Evolutionary conservation across 2,329 filamentous ascomycete genomes (phyloP).

Genomic region (Penicillium sp.): DNA sequence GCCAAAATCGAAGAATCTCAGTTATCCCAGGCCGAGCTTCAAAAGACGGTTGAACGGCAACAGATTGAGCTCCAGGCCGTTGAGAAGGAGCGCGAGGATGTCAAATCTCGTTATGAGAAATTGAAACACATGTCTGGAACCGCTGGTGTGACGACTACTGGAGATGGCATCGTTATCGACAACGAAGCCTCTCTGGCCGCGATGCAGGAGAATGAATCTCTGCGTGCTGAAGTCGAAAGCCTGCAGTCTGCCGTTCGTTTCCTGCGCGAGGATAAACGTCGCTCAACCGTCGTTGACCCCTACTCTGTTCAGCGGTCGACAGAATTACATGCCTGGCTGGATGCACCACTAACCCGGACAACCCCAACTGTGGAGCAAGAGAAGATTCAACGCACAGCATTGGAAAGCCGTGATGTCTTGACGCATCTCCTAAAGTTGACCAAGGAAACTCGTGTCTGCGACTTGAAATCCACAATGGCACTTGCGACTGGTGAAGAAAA

Average conservation of each 20-base stretch:
- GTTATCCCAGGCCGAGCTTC: constrained; percentile 37
- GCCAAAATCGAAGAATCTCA: constrained; percentile 46
- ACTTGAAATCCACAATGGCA: constrained; percentile 42
- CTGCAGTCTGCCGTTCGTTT: constrained; percentile 53
- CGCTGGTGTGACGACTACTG: constrained; percentile 38
- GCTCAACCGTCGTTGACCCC: constrained; percentile 44
- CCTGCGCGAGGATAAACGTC: constrained; percentile 50
- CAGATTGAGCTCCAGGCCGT: constrained; percentile 42
- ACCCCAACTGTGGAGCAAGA: constrained; percentile 33
- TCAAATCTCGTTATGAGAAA: constrained; percentile 46
- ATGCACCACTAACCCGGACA: constrained; percentile 41
- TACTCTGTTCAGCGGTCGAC: constrained; percentile 47
- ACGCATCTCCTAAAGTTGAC: constrained; percentile 48
- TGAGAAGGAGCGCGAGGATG: constrained; percentile 47
- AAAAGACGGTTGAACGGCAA: constrained; percentile 39
- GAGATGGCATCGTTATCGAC: constrained; percentile 44
- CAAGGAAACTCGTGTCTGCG: constrained; percentile 44
- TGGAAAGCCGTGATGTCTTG: constrained; percentile 49
- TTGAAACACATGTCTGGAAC: constrained; percentile 47
- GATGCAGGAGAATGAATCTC: constrained; percentile 49
- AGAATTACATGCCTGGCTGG: constrained; percentile 49
- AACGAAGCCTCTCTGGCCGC: constrained; percentile 44
- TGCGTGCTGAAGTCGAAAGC: constrained; percentile 47
- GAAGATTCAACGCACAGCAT: constrained; percentile 38
- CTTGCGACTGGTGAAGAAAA: constrained; percentile 9